A percentile compares a stretch with the other conserved stretches of the same genome.
Conservation (phyloP, 805 yeast species). For the Ogataea pini region DNA sequence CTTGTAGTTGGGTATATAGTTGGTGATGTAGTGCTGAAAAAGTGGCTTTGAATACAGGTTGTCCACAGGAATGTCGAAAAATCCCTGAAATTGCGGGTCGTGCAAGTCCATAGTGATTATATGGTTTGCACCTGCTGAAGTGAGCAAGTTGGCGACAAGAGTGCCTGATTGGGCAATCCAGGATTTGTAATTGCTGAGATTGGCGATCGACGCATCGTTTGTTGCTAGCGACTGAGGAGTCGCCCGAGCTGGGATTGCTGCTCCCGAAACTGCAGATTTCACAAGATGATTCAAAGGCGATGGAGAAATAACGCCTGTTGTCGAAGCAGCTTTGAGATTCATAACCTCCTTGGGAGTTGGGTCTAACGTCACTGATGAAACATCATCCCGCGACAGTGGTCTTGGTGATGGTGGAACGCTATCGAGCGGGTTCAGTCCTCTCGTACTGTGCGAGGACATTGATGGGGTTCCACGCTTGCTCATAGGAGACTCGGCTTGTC, state of each 20-base stretch:
- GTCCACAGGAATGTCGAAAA: constrained; percentile 94
- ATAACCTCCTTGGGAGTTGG: constrained; percentile 18
- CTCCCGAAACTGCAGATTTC: constrained; percentile 3
- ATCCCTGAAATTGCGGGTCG: constrained; percentile 98
- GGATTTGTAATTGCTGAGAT: constrained; percentile 71
- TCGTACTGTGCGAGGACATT: constrained; percentile 28
- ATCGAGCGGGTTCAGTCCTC: constrained; percentile 32
- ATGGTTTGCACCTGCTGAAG: constrained; percentile 94
- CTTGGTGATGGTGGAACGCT: constrained; percentile 51
- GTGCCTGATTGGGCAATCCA: constrained; percentile 98
- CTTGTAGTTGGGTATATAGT: constrained; percentile 73
- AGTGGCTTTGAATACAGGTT: constrained; percentile 88
- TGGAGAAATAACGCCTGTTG: constrained; percentile 8
- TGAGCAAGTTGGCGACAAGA: constrained; percentile 79
- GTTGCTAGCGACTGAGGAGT: constrained; percentile 20
- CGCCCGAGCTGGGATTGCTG: constrained; percentile 4
- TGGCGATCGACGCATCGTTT: constrained; percentile 31
- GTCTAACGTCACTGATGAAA: constrained; percentile 8
- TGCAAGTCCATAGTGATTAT: constrained; percentile 97
- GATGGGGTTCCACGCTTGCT: constrained; percentile 75
- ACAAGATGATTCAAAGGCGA: constrained; percentile 15
- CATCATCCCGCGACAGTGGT: constrained; percentile 35
- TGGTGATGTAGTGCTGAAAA: constrained; percentile 78
- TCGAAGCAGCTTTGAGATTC: constrained; percentile 7
- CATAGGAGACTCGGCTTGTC: constrained; percentile 94